These are phyloP conservation scores for Ammopiptanthus mongolicus DNA, from an alignment of 306 rosid genomes.

Conservation along the genomic window DNA sequence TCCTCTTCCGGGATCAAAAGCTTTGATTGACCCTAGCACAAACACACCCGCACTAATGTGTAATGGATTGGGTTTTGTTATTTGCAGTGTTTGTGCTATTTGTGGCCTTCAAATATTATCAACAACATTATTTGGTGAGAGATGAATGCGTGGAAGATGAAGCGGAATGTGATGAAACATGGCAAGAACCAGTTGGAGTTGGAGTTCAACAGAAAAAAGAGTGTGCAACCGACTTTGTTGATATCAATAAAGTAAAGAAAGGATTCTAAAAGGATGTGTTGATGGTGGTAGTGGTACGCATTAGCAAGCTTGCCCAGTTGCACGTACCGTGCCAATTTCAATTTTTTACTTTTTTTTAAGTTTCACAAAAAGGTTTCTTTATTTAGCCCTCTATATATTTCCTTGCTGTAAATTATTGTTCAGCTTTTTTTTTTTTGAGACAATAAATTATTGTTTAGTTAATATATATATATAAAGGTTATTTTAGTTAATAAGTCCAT, in stretches of 20 bases:
- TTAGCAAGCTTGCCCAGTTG: background rate
- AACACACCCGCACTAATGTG: background rate
- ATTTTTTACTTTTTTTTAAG: background rate
- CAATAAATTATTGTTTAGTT: slow-evolving; percentile 16
- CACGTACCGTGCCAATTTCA: background rate
- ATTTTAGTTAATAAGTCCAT: background rate
- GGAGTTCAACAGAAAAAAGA: slow-evolving; percentile 21
- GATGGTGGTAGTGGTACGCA: background rate
- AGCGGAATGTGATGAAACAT: slow-evolving; percentile 34
- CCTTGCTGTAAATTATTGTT: slow-evolving; percentile 18
- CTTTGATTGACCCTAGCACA: background rate
- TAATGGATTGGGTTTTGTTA: background rate
- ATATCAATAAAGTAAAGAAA: slow-evolving; percentile 33
- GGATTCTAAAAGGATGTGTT: slow-evolving; percentile 19
- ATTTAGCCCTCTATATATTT: background rate
- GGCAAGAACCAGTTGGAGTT: slow-evolving; percentile 24
- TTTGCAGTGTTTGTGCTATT: slow-evolving; percentile 69
- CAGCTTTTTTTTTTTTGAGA: no score
- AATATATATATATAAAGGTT: background rate
- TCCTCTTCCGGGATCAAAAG: no score
- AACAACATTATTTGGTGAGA: slow-evolving; percentile 46
- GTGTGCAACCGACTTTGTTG: background rate
- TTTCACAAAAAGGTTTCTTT: background rate
- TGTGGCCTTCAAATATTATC: slow-evolving; percentile 75
- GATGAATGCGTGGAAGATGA: slow-evolving; percentile 56